Evolutionary conservation across 257 asterid species (phyloP), one percentile per base, ranked within the genome.

Genomic region (Dorcoceras hygrometricum): DNA sequence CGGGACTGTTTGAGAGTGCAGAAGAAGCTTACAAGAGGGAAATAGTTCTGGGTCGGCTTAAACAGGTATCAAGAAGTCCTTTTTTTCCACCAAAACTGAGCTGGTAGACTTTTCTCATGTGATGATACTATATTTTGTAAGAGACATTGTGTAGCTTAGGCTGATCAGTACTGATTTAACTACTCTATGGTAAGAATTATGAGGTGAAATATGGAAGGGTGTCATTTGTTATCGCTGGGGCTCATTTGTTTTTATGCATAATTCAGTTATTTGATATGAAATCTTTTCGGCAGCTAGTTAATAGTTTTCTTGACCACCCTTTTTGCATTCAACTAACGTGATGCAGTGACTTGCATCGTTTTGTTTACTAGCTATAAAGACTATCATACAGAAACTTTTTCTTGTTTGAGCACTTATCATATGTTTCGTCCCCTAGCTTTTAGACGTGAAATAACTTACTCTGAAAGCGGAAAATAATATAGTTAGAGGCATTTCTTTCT

Each of bases 21-120:
- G 95, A 83, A 68, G 95, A 90, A 62, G 80, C 85, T 71, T 84
- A 77, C 64, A 90, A 80, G 78, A 86, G 99, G 68, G 89, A 85
- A 71, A 80, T 75, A 23, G 95, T 94, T 57, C 88, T 90, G 29
- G 68, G 59, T 58, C 83, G 89, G 46, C 92, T 94, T 57, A 85
- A 84, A 69, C 92, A 85, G 93, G 99, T 91, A 76, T 60, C 20
- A 4, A 53, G 31, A 58, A 19, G 34, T 26, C 28, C 6, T 39
- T 14, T 39, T 23, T 14, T 61, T 64, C 24, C 26, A 65, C 39
- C 50, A 18, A 0, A 18, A 51, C 27, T 60, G 20, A 56, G 71
- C 2, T 4, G 26, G 71, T 51, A 23, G 59, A 27, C 34, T 63
- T 12, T 12, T 11, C n/a, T 39, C 50, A 9, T 34, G 46, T 34